Percentiles rank a stretch among this genome's conserved stretches.
phyloP scores from a whole-genome alignment of 495 filamentous ascomycete genomes.

The Penicillium pulvis region DNA sequence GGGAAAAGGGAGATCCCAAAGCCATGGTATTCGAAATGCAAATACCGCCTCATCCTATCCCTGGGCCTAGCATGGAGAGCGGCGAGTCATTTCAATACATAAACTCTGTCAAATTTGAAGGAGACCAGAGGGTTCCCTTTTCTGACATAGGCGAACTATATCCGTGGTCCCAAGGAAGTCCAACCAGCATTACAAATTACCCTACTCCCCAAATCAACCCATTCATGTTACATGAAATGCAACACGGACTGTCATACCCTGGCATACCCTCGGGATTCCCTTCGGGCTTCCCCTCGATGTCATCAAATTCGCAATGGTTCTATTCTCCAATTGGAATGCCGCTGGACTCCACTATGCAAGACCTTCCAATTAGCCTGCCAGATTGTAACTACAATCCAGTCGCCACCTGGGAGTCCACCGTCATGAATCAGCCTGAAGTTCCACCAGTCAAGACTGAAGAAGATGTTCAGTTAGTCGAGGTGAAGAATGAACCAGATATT shows the following conservation, averaged over 20 bases:
- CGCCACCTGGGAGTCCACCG: not conserved
- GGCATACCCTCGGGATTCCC: not conserved
- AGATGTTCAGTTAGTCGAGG: not conserved
- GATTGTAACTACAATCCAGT: not conserved
- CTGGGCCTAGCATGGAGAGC: not conserved
- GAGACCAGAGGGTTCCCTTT: not conserved
- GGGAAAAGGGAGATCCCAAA: constrained; percentile 10
- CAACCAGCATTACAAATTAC: not conserved
- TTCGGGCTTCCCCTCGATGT: not conserved
- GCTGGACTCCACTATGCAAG: not conserved
- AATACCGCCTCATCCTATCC: not conserved
- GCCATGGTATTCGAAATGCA: not conserved
- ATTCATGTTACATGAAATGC: not conserved
- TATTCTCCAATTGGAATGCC: not conserved
- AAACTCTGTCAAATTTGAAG: not conserved
- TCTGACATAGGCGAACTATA: not conserved
- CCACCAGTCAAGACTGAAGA: not conserved
- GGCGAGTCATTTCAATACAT: not conserved
- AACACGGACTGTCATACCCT: not conserved
- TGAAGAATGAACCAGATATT: not conserved
- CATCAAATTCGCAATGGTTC: not conserved
- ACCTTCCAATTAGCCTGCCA: not conserved
- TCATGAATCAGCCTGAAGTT: not conserved
- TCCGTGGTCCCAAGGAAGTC: not conserved
- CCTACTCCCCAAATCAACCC: not conserved